Evolutionary conservation across 225 moss, liverwort and hornwort genomes (phyloP).

Genomic region (Physcomitrium patens): DNA sequence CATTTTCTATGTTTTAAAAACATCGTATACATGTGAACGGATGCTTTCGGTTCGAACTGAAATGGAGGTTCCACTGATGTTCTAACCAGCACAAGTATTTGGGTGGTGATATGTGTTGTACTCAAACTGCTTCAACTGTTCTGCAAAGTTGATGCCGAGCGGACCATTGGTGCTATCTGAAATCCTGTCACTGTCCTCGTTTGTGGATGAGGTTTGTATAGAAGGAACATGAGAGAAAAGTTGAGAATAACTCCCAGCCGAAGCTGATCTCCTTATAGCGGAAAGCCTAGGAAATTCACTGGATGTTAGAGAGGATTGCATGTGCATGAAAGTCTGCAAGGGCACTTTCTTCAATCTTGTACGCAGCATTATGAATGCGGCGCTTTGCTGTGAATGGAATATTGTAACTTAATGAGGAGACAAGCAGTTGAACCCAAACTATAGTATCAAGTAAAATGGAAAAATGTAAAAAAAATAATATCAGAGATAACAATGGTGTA

Average conservation of each 20-base stretch:
- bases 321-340: slow-evolving; percentile 70
- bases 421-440: not conserved
- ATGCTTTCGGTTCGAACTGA: not conserved
- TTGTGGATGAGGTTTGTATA: slow-evolving; percentile 51
- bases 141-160: slow-evolving; percentile 77
- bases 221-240: slow-evolving; percentile 85
- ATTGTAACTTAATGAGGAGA: slow-evolving; percentile 23
- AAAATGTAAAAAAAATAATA: slow-evolving; percentile 18
- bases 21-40: no score
- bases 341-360: slow-evolving; percentile 95
- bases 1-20: no score
- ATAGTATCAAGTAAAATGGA: not conserved
- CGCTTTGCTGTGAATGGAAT: slow-evolving; percentile 80
- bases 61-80: not conserved
- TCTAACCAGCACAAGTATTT: not conserved
- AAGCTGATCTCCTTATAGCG: slow-evolving; percentile 84
- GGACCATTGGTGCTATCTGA: slow-evolving; percentile 60
- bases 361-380: slow-evolving; percentile 93
- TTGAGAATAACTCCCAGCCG: slow-evolving; percentile 82
- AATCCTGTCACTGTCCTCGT: slow-evolving; percentile 68
- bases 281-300: slow-evolving; percentile 76
- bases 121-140: slow-evolving; percentile 88
- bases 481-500: slow-evolving; percentile 27
- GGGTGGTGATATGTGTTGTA: slow-evolving; percentile 60
- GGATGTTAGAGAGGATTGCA: slow-evolving; percentile 62